Evolutionary conservation across 2,329 filamentous ascomycete genomes (phyloP).

Genomic region (Diaporthe vaccinii): DNA sequence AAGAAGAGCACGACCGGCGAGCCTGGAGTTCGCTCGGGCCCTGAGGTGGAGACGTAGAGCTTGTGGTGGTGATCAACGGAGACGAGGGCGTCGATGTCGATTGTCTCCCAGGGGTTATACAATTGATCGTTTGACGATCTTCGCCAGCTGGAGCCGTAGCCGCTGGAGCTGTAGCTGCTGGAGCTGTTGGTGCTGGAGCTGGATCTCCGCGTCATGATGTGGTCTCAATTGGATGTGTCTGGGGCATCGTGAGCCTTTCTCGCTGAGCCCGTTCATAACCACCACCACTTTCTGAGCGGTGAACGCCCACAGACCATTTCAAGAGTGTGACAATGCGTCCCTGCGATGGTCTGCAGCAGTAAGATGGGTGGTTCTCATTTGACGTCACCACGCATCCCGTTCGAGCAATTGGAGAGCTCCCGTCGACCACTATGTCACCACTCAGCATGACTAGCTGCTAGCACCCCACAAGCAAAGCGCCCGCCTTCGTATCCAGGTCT

Average conservation of each 20-base stretch:
- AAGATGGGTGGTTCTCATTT: constrained; percentile 5
- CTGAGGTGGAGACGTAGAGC: constrained; percentile 4
- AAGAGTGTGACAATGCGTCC: background rate
- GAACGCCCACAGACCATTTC: background rate
- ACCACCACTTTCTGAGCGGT: background rate
- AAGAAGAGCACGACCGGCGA: constrained; percentile 16
- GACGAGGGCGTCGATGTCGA: constrained; percentile 23
- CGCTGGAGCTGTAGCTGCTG: background rate
- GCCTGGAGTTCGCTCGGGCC: background rate
- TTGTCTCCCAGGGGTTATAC: constrained; percentile 1
- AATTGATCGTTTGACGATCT: background rate
- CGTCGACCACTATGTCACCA: constrained; percentile 15
- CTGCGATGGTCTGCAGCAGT: constrained; percentile 3
- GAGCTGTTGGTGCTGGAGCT: background rate
- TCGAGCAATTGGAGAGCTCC: constrained; percentile 24
- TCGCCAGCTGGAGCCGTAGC: background rate
- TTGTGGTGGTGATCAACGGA: constrained; percentile 12
- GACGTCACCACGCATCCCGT: constrained; percentile 24
- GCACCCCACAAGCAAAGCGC: constrained; percentile 4
- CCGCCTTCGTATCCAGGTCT: background rate
- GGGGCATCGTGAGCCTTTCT: background rate
- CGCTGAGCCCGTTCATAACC: background rate
- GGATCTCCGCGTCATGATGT: constrained; percentile 20
- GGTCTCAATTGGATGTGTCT: background rate
- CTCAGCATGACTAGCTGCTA: constrained; percentile 27